Evolutionary conservation across 306 rosid species (phyloP).

Genomic region (Acacia melanoxylon): DNA sequence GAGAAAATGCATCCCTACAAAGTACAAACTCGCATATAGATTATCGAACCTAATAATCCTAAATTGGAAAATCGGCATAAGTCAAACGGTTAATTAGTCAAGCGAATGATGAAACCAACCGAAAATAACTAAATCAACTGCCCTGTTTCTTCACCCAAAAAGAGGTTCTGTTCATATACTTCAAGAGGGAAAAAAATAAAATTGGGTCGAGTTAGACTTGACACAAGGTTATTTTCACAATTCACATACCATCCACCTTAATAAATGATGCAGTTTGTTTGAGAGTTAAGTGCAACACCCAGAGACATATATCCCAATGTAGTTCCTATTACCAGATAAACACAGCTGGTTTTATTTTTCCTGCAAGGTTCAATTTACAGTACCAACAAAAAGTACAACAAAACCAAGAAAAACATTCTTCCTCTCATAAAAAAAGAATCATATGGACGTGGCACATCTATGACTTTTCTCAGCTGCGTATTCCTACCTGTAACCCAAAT

Average conservation of each 20-base stretch:
- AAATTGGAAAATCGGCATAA: no score
- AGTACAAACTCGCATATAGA: no score
- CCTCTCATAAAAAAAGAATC: slow-evolving; percentile 19
- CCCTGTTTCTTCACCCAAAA: neutral
- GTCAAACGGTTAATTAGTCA: no score
- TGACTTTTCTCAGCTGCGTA: slow-evolving; percentile 14
- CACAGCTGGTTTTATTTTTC: neutral
- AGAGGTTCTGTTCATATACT: no score
- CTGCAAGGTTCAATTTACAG: neutral
- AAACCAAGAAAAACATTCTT: neutral
- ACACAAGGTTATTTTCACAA: neutral
- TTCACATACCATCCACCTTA: neutral
- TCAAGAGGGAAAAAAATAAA: no score
- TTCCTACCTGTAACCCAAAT: slow-evolving; percentile 15
- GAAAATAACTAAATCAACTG: neutral
- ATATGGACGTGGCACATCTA: neutral
- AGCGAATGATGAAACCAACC: no score
- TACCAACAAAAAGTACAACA: neutral
- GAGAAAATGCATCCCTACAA: neutral
- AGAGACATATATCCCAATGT: neutral
- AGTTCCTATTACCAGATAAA: neutral
- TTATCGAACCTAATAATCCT: no score
- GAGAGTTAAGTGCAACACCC: neutral
- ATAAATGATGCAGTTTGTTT: neutral
- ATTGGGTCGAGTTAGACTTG: neutral